Evolutionary conservation across 1,139 yeast species (phyloP).

Genomic region (Magnusiomyces clavatus): DNA sequence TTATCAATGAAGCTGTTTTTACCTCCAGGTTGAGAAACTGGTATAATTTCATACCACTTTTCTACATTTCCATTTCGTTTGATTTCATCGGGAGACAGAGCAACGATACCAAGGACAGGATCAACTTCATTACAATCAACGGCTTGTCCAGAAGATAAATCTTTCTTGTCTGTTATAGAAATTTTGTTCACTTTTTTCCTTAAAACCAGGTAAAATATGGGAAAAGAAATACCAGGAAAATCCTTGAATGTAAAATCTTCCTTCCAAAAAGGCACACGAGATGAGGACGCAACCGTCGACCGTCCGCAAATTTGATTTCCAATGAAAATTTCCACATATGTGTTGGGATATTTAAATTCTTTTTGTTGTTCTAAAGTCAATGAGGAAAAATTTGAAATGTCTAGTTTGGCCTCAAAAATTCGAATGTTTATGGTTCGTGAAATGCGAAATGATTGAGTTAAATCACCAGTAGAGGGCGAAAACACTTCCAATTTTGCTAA

Average conservation of each 20-base stretch:
- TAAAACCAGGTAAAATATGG: conserved; percentile 15
- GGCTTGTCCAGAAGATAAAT: neutral
- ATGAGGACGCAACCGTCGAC: conserved; percentile 42
- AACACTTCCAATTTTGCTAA: conserved; percentile 55
- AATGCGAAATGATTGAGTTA: conserved; percentile 40
- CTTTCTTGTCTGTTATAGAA: neutral
- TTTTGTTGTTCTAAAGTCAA: neutral
- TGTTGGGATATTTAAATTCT: neutral
- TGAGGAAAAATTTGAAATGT: neutral
- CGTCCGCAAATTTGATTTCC: conserved; percentile 52
- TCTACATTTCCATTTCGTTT: conserved; percentile 2
- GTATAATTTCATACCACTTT: conserved; percentile 6
- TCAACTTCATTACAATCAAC: neutral
- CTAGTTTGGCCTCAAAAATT: conserved; percentile 54
- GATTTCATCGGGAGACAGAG: conserved; percentile 1
- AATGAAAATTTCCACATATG: conserved; percentile 47
- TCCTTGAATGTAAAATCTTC: conserved; percentile 46
- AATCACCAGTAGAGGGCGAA: conserved; percentile 31
- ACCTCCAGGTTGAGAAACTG: neutral
- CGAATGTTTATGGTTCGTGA: conserved; percentile 49
- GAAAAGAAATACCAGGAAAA: conserved; percentile 19
- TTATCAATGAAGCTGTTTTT: too few species aligned
- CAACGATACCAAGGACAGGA: conserved; percentile 3
- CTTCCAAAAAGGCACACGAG: conserved; percentile 44
- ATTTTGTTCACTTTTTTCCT: neutral